Conservation (phyloP, 2,329 filamentous ascomycete genomes). For the Xylariaceae sp. region DNA sequence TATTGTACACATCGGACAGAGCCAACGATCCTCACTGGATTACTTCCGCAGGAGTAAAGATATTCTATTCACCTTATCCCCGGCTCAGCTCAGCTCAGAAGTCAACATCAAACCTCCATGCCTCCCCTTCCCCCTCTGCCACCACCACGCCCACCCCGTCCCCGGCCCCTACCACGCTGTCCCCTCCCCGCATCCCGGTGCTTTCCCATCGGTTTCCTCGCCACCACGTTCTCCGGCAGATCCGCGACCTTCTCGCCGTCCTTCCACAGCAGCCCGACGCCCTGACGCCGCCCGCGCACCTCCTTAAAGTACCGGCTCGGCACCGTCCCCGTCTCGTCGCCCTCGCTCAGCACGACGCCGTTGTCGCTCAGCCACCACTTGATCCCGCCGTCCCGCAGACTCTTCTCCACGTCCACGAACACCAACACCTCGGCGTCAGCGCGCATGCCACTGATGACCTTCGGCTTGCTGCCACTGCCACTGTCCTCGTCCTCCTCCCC, state of each 20-base stretch:
- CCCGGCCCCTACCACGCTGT: conserved; percentile 35
- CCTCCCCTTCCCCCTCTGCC: conserved; percentile 25
- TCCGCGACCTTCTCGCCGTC: conserved; percentile 64
- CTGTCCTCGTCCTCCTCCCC: conserved; percentile 14
- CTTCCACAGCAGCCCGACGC: conserved; percentile 64
- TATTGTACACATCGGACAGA: too few relatives aligned
- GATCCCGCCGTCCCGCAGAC: conserved; percentile 56
- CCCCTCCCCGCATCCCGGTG: conserved; percentile 33
- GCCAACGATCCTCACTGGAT: too few relatives aligned
- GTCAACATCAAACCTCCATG: background rate
- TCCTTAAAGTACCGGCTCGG: conserved; percentile 64
- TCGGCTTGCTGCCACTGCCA: conserved; percentile 2
- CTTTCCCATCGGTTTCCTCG: conserved; percentile 41
- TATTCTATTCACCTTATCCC: too few relatives aligned
- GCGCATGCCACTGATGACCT: conserved; percentile 77
- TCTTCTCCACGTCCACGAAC: conserved; percentile 66
- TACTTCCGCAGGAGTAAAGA: too few relatives aligned
- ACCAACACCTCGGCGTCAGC: conserved; percentile 71
- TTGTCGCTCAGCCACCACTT: conserved; percentile 79
- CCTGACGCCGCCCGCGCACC: conserved; percentile 59
- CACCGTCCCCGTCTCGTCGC: conserved; percentile 56
- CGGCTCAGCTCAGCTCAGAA: too few relatives aligned
- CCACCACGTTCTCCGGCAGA: conserved; percentile 57
- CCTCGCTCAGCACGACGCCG: conserved; percentile 66
- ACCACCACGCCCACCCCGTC: conserved; percentile 25